Evolutionary conservation across 768 basidiomycete genomes (phyloP).

Genomic region (Leucosporidium yakuticum): DNA sequence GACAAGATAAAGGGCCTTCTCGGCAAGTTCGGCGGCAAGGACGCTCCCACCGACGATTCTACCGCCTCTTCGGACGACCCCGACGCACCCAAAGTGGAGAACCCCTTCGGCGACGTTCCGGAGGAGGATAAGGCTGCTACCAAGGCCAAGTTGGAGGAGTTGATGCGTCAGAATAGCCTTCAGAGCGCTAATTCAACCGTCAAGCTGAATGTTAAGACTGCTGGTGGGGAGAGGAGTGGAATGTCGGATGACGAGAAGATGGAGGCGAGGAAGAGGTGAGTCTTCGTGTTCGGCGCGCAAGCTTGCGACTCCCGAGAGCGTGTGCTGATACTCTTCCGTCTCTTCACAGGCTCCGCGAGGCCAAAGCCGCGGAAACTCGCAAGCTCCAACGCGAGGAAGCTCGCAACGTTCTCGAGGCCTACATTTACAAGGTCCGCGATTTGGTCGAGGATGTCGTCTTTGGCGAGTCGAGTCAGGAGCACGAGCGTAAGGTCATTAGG

Average conservation of each 20-base stretch:
- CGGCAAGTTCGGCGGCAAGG: constrained; percentile 45
- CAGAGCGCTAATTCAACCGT: constrained; percentile 14
- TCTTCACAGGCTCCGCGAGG: constrained; percentile 60
- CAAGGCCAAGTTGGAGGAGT: constrained; percentile 49
- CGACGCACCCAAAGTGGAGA: constrained; percentile 42
- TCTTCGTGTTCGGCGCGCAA: no score
- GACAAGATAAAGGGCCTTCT: constrained; percentile 87
- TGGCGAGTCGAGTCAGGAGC: constrained; percentile 42
- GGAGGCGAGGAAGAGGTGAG: constrained; percentile 59
- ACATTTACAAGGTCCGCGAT: constrained; percentile 85
- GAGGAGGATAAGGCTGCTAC: constrained; percentile 35
- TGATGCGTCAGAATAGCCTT: constrained; percentile 42
- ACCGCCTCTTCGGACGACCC: constrained; percentile 37
- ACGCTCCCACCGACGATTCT: constrained; percentile 30
- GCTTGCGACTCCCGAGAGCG: not conserved
- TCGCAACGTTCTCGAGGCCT: constrained; percentile 81
- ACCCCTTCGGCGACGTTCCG: constrained; percentile 43
- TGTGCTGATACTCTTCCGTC: not conserved
- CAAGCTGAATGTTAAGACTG: constrained; percentile 9
- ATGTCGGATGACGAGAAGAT: constrained; percentile 74
- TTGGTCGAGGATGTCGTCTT: constrained; percentile 58
- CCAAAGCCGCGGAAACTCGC: constrained; percentile 69
- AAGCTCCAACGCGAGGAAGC: constrained; percentile 81
- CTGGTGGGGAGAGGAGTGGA: constrained; percentile 2
- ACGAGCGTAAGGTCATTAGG: constrained; percentile 64